A percentile compares a stretch with the other conserved stretches of the same genome.
These are phyloP conservation scores for Leishmania major DNA, from an alignment of 208 protist genomes.

Conservation along the genomic window DNA sequence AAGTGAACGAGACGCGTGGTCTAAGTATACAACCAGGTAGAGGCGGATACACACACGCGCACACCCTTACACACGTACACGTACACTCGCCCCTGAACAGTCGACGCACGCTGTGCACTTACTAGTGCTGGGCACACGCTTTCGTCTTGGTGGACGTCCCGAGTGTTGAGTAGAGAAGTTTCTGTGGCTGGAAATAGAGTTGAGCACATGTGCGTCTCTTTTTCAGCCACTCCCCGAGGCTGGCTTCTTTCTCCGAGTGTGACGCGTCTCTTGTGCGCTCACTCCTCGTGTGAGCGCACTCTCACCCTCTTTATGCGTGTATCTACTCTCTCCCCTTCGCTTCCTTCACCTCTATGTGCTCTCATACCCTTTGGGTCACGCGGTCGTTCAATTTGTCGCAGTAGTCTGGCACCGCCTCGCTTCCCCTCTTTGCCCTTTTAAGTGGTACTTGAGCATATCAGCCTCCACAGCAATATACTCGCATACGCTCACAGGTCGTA, in stretches of 20 bases:
- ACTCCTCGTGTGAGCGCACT: not conserved
- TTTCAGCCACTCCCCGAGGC: not conserved
- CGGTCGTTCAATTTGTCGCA: not conserved
- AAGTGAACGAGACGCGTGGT: not conserved
- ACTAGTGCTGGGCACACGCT: not conserved
- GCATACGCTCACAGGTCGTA: not conserved
- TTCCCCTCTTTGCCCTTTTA: not conserved
- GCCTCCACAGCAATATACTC: not conserved
- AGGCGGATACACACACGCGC: not conserved
- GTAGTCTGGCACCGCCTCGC: not conserved
- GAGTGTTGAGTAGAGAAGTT: not conserved
- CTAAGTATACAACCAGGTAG: not conserved
- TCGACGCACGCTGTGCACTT: not conserved
- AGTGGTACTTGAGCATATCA: not conserved
- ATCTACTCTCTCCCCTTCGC: not conserved
- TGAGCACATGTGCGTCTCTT: not conserved
- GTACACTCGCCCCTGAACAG: not conserved
- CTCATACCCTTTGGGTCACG: not conserved
- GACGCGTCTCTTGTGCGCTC: not conserved
- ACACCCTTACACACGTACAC: not conserved
- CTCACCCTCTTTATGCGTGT: not conserved
- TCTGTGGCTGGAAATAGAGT: no score
- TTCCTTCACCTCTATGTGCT: not conserved
- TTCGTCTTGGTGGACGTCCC: not conserved
- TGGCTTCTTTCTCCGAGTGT: not conserved